These are phyloP conservation scores for Pseudocercospora ulei DNA, from an alignment of 2,329 filamentous ascomycete species.

Conservation along the genomic window DNA sequence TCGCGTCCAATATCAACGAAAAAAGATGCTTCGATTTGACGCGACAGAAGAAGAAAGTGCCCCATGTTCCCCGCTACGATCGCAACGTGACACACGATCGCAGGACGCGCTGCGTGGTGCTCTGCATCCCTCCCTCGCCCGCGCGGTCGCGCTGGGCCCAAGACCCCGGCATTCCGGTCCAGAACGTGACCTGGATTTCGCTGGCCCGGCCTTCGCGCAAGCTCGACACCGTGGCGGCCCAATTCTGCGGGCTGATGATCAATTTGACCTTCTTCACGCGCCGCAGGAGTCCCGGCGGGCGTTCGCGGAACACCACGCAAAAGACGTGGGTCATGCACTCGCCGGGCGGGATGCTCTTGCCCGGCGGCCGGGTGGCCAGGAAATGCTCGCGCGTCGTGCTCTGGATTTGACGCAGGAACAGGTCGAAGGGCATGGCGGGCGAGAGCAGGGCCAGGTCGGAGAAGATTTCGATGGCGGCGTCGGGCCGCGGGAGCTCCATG, in stretches of 20 bases:
- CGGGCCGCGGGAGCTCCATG: neutral
- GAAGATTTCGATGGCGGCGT: neutral
- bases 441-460: constrained; percentile 1
- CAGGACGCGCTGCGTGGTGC: too few species aligned
- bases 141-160: neutral
- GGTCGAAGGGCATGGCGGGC: neutral
- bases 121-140: too few species aligned
- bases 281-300: neutral
- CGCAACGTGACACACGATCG: too few species aligned
- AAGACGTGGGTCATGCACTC: constrained; percentile 4
- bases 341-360: neutral
- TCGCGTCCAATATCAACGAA: neutral
- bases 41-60: too few species aligned
- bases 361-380: neutral
- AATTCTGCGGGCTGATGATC: constrained; percentile 1
- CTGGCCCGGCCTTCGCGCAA: constrained; percentile 1
- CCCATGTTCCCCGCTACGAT: neutral
- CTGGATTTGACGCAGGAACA: neutral
- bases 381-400: neutral
- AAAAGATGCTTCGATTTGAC: too few species aligned
- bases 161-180: constrained; percentile 1
- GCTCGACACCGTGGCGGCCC: neutral
- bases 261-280: neutral
- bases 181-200: constrained; percentile 2
- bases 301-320: neutral